Percentiles rank a stretch among this genome's conserved stretches.
Evolutionary conservation across 495 filamentous ascomycete genomes (phyloP).

Genomic region (Aspergillus kassunensis): DNA sequence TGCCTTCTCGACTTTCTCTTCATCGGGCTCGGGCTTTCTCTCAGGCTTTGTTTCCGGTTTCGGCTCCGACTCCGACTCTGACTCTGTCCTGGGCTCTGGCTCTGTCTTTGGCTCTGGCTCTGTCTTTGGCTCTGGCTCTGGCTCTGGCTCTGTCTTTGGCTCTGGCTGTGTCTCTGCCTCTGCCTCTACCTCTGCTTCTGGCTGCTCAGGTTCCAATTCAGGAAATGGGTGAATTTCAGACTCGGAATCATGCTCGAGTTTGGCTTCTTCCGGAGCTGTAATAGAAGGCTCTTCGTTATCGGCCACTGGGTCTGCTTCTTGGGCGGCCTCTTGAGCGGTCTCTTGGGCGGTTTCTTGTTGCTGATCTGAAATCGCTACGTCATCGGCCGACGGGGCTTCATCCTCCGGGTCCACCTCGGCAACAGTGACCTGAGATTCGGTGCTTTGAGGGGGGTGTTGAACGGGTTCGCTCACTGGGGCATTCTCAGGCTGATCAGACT

Average conservation of each 20-base stretch:
- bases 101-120: constrained; percentile 1
- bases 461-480: not conserved
- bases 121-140: constrained; percentile 9
- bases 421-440: constrained; percentile 21
- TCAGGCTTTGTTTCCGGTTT: constrained; percentile 13
- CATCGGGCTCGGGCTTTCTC: constrained; percentile 10
- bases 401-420: constrained; percentile 18
- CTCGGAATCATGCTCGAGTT: not conserved
- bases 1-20: constrained; percentile 9
- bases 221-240: not conserved
- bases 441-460: constrained; percentile 1
- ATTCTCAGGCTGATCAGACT: not conserved
- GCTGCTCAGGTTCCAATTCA: not conserved
- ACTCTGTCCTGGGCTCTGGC: constrained; percentile 6
- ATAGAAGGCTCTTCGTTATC: too few species aligned
- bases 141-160: constrained; percentile 11
- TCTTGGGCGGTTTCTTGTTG: not conserved
- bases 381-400: not conserved
- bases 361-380: not conserved
- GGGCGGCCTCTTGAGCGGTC: not conserved
- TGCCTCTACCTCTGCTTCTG: constrained; percentile 10
- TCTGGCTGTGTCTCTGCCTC: constrained; percentile 15
- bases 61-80: constrained; percentile 3
- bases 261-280: constrained; percentile 1
- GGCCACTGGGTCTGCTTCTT: too few species aligned